phyloP scores from a whole-genome alignment of 1,284 basidiomycete genomes.

The Apiotrichum laibachii region DNA sequence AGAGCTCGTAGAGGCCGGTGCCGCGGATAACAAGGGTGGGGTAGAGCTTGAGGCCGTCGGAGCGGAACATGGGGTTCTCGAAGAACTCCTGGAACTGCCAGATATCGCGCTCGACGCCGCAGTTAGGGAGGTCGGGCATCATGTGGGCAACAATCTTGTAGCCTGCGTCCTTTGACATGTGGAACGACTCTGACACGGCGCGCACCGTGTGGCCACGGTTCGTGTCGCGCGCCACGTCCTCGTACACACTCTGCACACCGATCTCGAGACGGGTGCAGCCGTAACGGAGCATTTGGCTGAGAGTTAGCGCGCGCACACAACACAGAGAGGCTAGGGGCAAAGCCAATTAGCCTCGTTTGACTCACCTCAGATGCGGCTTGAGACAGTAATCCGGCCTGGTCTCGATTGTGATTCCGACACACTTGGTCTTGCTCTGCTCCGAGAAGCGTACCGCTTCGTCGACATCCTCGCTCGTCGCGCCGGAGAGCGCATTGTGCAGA shows the following conservation, averaged over 20 bases:
- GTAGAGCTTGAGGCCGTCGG: constrained; percentile 97
- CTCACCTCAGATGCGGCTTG: constrained; percentile 72
- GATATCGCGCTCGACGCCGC: constrained; percentile 93
- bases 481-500: constrained; percentile 93
- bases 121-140: constrained; percentile 98
- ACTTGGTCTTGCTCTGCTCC: constrained; percentile 95
- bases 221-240: constrained; percentile 97
- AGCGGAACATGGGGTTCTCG: constrained; percentile 95
- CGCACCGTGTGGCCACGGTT: constrained; percentile 98
- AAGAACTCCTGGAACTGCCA: constrained; percentile 95
- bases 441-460: constrained; percentile 99
- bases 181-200: constrained; percentile 95
- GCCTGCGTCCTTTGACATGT: constrained; percentile 96
- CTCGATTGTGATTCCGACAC: constrained; percentile 98
- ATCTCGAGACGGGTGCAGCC: constrained; percentile 98
- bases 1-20: constrained; percentile 94
- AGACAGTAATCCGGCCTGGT: constrained; percentile 98
- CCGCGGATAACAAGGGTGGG: constrained; percentile 97
- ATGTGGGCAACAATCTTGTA: constrained; percentile 99
- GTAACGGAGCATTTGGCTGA: constrained; percentile 97
- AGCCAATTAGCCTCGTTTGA: constrained; percentile 60
- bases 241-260: constrained; percentile 97
- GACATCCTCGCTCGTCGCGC: constrained; percentile 86
- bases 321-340: too few species aligned
- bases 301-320: not conserved